These are phyloP conservation scores for Letharia lupina DNA, from an alignment of 495 filamentous ascomycete genomes.

Conservation along the genomic window DNA sequence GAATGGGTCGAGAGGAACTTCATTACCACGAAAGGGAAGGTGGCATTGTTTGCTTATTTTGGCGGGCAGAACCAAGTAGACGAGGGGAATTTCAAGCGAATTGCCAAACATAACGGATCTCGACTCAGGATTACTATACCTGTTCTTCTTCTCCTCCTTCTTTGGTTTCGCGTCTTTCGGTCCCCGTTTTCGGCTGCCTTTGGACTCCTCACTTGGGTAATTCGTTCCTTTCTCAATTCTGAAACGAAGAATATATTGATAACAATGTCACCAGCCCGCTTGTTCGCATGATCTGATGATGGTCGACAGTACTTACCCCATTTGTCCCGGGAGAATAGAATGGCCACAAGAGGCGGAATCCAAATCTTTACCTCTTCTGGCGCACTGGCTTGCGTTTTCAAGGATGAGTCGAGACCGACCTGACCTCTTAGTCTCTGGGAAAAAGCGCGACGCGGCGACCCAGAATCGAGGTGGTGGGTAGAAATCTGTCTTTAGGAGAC, in stretches of 20 bases:
- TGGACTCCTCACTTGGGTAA: neutral
- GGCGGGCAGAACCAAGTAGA: neutral
- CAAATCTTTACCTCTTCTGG: neutral
- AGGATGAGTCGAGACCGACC: neutral
- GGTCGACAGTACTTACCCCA: neutral
- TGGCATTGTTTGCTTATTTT: neutral
- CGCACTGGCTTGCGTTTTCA: neutral
- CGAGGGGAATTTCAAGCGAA: slow-evolving; percentile 1
- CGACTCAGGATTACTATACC: neutral
- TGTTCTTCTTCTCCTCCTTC: neutral
- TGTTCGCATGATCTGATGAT: neutral
- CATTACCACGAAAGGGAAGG: slow-evolving; percentile 3
- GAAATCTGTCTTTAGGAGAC: neutral
- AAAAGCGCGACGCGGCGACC: neutral
- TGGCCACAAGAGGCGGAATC: neutral
- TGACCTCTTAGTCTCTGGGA: neutral
- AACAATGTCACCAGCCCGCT: neutral
- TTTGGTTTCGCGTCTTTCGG: neutral
- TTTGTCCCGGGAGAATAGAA: neutral
- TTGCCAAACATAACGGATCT: neutral
- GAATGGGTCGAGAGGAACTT: neutral
- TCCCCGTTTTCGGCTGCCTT: neutral
- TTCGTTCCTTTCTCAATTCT: neutral
- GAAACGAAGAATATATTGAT: neutral
- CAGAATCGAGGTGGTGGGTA: neutral